These are phyloP conservation scores for Talaromyces piceae DNA, from an alignment of 2,329 filamentous ascomycete genomes.

Conservation along the genomic window DNA sequence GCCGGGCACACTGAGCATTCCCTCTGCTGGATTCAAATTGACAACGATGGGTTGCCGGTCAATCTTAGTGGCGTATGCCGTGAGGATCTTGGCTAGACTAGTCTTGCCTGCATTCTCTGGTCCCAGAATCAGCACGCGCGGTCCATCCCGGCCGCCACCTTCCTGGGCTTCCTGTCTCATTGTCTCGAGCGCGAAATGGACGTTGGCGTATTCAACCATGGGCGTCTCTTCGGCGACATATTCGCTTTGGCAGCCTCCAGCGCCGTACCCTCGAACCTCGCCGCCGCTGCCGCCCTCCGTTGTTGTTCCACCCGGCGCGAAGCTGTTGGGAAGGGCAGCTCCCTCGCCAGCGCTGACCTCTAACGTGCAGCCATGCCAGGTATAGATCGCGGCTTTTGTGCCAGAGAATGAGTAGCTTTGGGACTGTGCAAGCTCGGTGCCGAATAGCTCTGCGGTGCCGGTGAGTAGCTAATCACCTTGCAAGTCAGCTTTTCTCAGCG, in stretches of 20 bases:
- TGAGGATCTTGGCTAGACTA: constrained; percentile 66
- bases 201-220: constrained; percentile 71
- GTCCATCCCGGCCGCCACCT: constrained; percentile 49
- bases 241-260: constrained; percentile 60
- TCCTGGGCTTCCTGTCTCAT: constrained; percentile 56
- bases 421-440: constrained; percentile 79
- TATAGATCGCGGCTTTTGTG: constrained; percentile 79
- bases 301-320: constrained; percentile 18
- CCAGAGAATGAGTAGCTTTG: constrained; percentile 75
- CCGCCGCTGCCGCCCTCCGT: constrained; percentile 32
- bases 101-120: constrained; percentile 76
- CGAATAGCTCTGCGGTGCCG: constrained; percentile 88
- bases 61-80: constrained; percentile 68
- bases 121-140: constrained; percentile 77
- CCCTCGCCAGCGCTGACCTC: constrained; percentile 61
- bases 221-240: constrained; percentile 72
- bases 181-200: constrained; percentile 77
- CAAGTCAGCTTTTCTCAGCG: not conserved
- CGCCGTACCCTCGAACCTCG: constrained; percentile 38
- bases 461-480: constrained; percentile 52
- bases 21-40: constrained; percentile 77
- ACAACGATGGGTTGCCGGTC: constrained; percentile 71
- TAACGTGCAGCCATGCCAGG: constrained; percentile 82
- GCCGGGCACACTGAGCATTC: constrained; percentile 68
- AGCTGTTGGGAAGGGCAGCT: constrained; percentile 28